Evolutionary conservation across 345 rosid species (phyloP), one percentile per base, ranked within the genome.

Genomic region (Rhizophora apiculata): DNA sequence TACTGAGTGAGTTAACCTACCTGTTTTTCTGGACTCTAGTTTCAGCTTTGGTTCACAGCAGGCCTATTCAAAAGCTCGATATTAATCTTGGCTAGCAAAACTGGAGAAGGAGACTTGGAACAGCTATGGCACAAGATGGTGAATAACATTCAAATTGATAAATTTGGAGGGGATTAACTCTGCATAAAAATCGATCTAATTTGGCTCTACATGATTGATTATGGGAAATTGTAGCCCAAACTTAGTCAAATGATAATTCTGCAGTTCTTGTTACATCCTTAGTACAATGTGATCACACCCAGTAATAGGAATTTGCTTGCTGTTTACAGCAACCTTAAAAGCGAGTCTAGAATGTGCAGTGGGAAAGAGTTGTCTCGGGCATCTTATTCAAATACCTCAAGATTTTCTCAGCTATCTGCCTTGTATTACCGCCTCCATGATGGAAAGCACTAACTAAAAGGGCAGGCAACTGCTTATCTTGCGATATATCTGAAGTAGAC

Each of bases 341-440:
- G 13, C 7, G 32, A 57, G 72, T 29, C 73, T 79, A 87, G 75
- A 81, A 63, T 59, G 82, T 72, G 31, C 57, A 71, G 70, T 59
- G 39, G 75, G 87, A 65, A 70, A 43, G 49, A 43, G 49, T 43
- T 13, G 49, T 43, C 18, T 43, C 15, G 19, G 96, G 95, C 86
- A 87, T 83, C 88, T 81, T 86, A 69, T 94, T 89, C 77, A 94
- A 72, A 78, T 82, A 88, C 79, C 85, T 79, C 73, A 94, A 71
- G 67, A 91, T 84, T 74, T 85, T 88, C 78, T 91, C 96, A 37
- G 98, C 98, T 75, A 87, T 86, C 82, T 87, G 91, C 82, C 84
- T 89, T 24, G 96, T 88, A 64, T 79, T 73, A 49, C 83, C 85
- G 69, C 88, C 87, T 27, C 96, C 96, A 26, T 87, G 88, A 70